phyloP scores from a whole-genome alignment of 768 basidiomycete species.

The Hydnomerulius pinastri region DNA sequence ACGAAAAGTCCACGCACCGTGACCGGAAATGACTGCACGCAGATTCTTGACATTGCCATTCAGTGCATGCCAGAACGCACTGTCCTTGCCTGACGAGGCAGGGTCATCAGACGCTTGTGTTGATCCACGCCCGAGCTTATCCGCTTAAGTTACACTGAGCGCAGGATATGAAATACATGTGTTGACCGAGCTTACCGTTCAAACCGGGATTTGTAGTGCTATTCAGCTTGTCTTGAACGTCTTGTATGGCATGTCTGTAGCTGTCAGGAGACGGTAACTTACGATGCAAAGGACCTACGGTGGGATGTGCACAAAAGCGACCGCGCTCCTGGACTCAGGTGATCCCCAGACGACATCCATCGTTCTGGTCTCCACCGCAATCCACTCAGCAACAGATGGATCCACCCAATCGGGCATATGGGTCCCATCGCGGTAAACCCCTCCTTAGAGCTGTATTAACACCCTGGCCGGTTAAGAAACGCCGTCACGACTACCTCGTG shows the following conservation, averaged over 20 bases:
- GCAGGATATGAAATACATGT: not conserved
- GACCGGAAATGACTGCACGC: constrained; percentile 69
- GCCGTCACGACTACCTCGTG: constrained; percentile 46
- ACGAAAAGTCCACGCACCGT: constrained; percentile 53
- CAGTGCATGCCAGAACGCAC: constrained; percentile 63
- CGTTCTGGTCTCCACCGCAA: constrained; percentile 46
- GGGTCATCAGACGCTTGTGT: constrained; percentile 54
- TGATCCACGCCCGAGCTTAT: constrained; percentile 54
- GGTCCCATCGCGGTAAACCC: constrained; percentile 46
- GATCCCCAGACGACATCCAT: constrained; percentile 67
- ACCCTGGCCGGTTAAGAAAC: not conserved
- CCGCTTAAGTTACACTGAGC: constrained; percentile 42
- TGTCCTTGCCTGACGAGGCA: constrained; percentile 46
- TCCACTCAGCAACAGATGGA: constrained; percentile 60
- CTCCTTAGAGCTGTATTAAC: constrained; percentile 39
- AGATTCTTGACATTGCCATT: constrained; percentile 62
- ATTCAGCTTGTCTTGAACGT: constrained; percentile 36
- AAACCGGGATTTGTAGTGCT: constrained; percentile 44
- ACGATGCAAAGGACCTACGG: constrained; percentile 52
- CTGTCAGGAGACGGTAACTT: not conserved
- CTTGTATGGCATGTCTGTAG: constrained; percentile 30
- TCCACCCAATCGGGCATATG: constrained; percentile 71
- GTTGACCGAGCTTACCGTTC: constrained; percentile 33
- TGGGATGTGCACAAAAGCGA: constrained; percentile 78
- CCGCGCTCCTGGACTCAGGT: constrained; percentile 48